Evolutionary conservation across 495 filamentous ascomycete species (phyloP).

Genomic region (Hypoxylon perforatum): DNA sequence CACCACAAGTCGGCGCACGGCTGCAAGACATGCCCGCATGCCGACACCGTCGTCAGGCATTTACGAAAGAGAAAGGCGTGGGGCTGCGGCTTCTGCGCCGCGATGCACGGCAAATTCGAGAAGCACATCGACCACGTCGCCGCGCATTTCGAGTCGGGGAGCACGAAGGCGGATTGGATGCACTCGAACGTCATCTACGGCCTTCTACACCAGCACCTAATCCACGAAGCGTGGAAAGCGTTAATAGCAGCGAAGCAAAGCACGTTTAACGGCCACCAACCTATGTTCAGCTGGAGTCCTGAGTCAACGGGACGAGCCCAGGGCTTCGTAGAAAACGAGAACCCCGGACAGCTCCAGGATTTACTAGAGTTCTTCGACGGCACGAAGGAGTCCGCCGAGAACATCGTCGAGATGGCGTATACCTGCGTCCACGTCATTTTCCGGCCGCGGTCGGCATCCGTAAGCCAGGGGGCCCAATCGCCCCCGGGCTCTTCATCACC

Average conservation of each 20-base stretch:
- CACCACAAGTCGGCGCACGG: slow-evolving; percentile 64
- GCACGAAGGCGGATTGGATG: slow-evolving; percentile 60
- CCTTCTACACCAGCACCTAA: slow-evolving; percentile 60
- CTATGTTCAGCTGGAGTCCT: slow-evolving; percentile 59
- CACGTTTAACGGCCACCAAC: slow-evolving; percentile 55
- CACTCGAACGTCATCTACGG: slow-evolving; percentile 63
- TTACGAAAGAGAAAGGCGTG: slow-evolving; percentile 46
- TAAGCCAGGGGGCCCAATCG: slow-evolving; percentile 23
- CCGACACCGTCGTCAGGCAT: slow-evolving; percentile 56
- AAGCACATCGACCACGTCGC: slow-evolving; percentile 64
- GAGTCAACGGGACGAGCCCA: slow-evolving; percentile 58
- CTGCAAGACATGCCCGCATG: slow-evolving; percentile 61
- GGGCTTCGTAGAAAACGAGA: slow-evolving; percentile 60
- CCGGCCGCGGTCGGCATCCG: slow-evolving; percentile 40
- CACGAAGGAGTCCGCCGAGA: slow-evolving; percentile 52
- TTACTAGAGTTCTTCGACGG: slow-evolving; percentile 61
- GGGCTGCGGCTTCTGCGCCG: slow-evolving; percentile 63
- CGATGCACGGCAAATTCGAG: slow-evolving; percentile 57
- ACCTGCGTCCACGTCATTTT: slow-evolving; percentile 54
- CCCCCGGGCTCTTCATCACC: slow-evolving; percentile 15
- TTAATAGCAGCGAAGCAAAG: slow-evolving; percentile 53
- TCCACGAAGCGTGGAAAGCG: slow-evolving; percentile 59
- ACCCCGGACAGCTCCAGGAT: slow-evolving; percentile 60
- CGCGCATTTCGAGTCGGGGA: slow-evolving; percentile 59
- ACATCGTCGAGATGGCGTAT: slow-evolving; percentile 55